A percentile compares a stretch with the other conserved stretches of the same genome.
phyloP scores from a whole-genome alignment of 192 early-diverging fungal genomes.

The Martensiomyces pterosporus region DNA sequence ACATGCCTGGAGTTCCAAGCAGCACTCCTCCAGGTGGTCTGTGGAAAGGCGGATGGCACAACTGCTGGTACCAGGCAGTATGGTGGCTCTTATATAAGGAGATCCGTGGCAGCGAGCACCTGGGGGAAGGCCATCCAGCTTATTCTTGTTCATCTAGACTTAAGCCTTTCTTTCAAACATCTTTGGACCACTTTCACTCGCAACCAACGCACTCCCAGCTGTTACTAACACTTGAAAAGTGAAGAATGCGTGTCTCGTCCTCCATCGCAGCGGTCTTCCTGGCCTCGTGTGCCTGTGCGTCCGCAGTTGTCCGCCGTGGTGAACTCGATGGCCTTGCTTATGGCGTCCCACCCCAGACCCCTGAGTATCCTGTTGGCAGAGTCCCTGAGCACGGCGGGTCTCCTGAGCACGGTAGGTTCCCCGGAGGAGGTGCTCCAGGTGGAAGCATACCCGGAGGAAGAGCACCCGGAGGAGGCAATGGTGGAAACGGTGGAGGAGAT shows the following conservation, averaged over 20 bases:
- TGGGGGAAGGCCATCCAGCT: no score
- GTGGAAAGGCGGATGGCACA: no score
- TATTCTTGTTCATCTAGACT: no score
- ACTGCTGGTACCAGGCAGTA: no score
- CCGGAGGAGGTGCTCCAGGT: slow-evolving; percentile 7
- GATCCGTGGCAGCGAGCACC: no score
- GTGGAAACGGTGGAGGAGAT: slow-evolving; percentile 2
- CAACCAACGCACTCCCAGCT: neutral
- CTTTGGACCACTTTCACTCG: neutral
- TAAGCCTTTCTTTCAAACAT: neutral
- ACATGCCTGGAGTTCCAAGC: no score
- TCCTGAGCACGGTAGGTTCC: neutral
- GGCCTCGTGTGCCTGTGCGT: slow-evolving; percentile 2
- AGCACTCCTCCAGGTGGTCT: no score
- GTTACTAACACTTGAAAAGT: no score
- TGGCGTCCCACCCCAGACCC: neutral
- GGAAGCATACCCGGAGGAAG: neutral
- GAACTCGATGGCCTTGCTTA: neutral
- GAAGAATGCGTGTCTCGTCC: slow-evolving; percentile 6
- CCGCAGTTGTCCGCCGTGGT: neutral
- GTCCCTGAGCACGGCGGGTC: slow-evolving; percentile 1
- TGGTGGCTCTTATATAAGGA: no score
- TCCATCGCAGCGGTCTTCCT: slow-evolving; percentile 4
- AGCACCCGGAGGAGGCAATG: slow-evolving; percentile 3
- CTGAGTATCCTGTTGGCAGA: neutral